Evolutionary conservation across 1,284 basidiomycete genomes (phyloP), one percentile per base, ranked within the genome.

Genomic region (Moesziomyces sp.): DNA sequence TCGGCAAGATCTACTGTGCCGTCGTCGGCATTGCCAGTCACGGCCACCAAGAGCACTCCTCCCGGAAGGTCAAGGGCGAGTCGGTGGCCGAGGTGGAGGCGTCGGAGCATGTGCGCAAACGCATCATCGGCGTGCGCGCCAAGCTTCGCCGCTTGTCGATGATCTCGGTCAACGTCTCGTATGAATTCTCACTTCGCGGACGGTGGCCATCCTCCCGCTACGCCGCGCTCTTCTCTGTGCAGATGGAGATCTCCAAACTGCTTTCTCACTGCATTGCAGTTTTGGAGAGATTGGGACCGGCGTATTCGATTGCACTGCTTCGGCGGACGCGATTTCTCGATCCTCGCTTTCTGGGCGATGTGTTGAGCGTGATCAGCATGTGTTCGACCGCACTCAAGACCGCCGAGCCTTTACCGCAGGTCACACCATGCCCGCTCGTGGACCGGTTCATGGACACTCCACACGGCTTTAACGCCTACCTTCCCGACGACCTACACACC

Each of bases 351-450:
- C 89, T 94, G 62, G 93, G 92, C 3, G 93, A 94, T 68, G 54
- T 65, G 46, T 63, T 78, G 30, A 40, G 51, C 24, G 58, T 92
- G 88, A 68, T 78, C 35, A 52, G 44, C 18, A 82, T 85, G 80
- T 70, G 85, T 83, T 83, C 85, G 0, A 83, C 85, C 0, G 88
- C 92, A 1, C 85, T 95, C 33, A 88, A 90, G n/a, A 91, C 90
- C 0, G 93, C 91, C 5, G 86, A 86, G 14, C 89, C 93, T 0
- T 85, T 95, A 19, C 93, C 93, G 0, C 93, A 95, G 79, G 91
- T 94, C 48, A 93, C 92, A 0, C 92, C 93, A 0, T 91, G 90
- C 71, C 93, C 93, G 0, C 86, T 94, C 3, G 85, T 93, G 0
- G 90, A 93, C 76, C 87, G 92, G 9, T 92, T 92, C 77, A 55